Evolutionary conservation across 2,329 filamentous ascomycete species (phyloP).

Genomic region (Aspergillus phoenicis): DNA sequence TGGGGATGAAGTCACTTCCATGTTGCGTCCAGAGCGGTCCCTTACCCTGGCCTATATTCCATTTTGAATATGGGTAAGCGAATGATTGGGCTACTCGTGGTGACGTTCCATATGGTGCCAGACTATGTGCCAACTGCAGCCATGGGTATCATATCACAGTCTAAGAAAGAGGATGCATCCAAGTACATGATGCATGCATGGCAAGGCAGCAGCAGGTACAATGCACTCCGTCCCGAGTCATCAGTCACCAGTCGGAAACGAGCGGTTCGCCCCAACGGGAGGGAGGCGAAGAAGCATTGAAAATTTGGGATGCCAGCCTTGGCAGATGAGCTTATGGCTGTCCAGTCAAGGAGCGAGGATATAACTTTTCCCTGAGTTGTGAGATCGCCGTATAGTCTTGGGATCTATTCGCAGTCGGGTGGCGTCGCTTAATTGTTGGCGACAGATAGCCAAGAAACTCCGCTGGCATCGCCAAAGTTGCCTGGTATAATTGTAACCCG

Average conservation of each 20-base stretch:
- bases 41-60: too few species aligned
- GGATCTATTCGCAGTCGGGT: not conserved
- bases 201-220: not conserved
- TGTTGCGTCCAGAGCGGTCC: not conserved
- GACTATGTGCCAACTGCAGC: too few species aligned
- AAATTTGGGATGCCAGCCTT: not conserved
- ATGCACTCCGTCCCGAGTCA: not conserved
- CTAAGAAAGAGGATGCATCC: too few species aligned
- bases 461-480: not conserved
- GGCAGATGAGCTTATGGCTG: not conserved
- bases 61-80: too few species aligned
- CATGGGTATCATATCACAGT: too few species aligned
- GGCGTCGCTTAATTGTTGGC: not conserved
- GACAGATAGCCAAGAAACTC: not conserved
- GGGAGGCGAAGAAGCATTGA: not conserved
- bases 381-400: too few species aligned
- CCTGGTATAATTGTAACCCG: not conserved
- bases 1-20: slow-evolving; percentile 3
- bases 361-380: slow-evolving; percentile 7
- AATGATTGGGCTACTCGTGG: too few species aligned
- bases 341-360: not conserved
- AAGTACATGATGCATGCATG: not conserved
- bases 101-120: too few species aligned
- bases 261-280: not conserved
- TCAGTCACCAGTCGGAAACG: not conserved